Conservation (phyloP, 2,329 filamentous ascomycete genomes). For the Verticillium isaacii region DNA sequence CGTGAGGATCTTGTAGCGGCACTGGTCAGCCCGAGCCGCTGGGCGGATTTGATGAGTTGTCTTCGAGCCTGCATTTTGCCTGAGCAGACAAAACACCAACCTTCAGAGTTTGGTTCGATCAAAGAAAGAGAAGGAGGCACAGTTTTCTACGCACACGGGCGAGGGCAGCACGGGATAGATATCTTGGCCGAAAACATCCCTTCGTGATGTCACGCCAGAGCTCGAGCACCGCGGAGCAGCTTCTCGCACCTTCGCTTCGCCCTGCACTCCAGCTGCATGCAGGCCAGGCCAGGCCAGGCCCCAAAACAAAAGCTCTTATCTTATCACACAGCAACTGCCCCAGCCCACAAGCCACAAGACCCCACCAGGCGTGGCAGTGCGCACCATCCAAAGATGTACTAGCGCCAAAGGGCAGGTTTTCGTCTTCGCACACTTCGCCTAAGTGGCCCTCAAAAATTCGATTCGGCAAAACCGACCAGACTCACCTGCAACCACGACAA, state of each 20-base stretch:
- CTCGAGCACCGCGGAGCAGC: conserved; percentile 17
- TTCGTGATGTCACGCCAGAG: conserved; percentile 6
- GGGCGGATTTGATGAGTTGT: conserved; percentile 31
- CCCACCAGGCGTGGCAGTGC: background rate
- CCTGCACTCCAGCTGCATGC: background rate
- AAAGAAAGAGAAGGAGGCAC: background rate
- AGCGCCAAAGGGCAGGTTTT: background rate
- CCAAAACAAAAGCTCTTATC: conserved; percentile 9
- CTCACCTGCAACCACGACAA: background rate
- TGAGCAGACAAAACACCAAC: background rate
- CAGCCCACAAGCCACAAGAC: conserved; percentile 25
- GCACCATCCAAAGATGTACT: background rate
- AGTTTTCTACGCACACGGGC: background rate
- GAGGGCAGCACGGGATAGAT: background rate
- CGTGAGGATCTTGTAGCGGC: conserved; percentile 21
- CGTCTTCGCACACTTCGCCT: background rate
- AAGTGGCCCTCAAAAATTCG: conserved; percentile 31
- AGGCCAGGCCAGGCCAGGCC: background rate
- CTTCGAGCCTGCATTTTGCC: conserved; percentile 35
- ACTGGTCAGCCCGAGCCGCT: conserved; percentile 28
- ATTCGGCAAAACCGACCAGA: conserved; percentile 6
- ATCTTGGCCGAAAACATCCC: background rate
- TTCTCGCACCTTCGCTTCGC: conserved; percentile 35
- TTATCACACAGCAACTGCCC: conserved; percentile 16
- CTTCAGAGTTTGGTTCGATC: background rate